Percentiles rank a stretch among this genome's conserved stretches.
Evolutionary conservation across 2,329 filamentous ascomycete genomes (phyloP).

Genomic region (Cryphonectria radicalis): DNA sequence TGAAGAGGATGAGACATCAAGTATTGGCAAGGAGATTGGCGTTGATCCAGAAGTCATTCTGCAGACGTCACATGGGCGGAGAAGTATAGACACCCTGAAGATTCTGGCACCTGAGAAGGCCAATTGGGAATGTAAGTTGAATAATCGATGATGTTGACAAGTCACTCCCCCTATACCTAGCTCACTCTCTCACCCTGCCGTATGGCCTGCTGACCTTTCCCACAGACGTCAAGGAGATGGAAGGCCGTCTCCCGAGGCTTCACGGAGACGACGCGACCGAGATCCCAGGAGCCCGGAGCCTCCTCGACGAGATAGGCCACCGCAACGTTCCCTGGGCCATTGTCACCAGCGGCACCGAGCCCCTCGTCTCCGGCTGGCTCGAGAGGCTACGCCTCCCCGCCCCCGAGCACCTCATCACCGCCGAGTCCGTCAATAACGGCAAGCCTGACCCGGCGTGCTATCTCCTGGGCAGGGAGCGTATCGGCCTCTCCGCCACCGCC

Average conservation of each 20-base stretch:
- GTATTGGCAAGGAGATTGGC: slow-evolving; percentile 81
- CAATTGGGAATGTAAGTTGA: slow-evolving; percentile 84
- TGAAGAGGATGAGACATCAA: slow-evolving; percentile 38
- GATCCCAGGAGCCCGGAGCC: slow-evolving; percentile 77
- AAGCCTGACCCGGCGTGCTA: slow-evolving; percentile 82
- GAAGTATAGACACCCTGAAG: slow-evolving; percentile 84
- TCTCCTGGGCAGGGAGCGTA: slow-evolving; percentile 65
- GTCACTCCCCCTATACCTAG: too few species aligned
- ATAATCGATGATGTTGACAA: too few species aligned
- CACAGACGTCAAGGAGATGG: slow-evolving; percentile 77
- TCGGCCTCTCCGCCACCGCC: slow-evolving; percentile 54
- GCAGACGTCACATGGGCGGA: slow-evolving; percentile 85
- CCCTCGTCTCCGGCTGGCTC: slow-evolving; percentile 74
- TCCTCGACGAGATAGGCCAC: slow-evolving; percentile 70
- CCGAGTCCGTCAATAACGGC: slow-evolving; percentile 74
- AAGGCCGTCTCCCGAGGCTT: slow-evolving; percentile 75
- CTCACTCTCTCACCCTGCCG: too few species aligned
- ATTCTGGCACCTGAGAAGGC: slow-evolving; percentile 83
- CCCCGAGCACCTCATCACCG: slow-evolving; percentile 71
- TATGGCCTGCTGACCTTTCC: slow-evolving; percentile 17
- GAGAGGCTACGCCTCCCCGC: slow-evolving; percentile 65
- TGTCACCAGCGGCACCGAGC: slow-evolving; percentile 73
- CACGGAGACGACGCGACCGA: slow-evolving; percentile 81
- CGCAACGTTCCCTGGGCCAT: slow-evolving; percentile 79
- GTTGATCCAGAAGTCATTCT: slow-evolving; percentile 85